Base-by-base conservation (phyloP, 768 basidiomycete genomes). In the Trametes gibbosa region DNA sequence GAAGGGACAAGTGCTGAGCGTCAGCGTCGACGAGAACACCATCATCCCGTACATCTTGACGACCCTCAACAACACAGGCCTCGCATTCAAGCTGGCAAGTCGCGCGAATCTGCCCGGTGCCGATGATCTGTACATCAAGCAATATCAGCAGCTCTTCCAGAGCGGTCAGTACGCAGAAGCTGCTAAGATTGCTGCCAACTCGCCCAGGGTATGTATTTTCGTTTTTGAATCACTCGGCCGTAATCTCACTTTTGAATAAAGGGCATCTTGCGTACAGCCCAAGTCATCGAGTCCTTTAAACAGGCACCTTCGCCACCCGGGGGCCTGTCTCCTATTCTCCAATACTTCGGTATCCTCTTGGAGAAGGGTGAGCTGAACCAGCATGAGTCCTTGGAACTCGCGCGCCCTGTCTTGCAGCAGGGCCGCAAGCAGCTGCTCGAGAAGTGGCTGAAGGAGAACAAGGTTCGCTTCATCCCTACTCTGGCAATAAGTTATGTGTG, bases 381-480 rank as follows among this genome's bases (percentile, higher is more conserved):
- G 71, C 83, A 89, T 9, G 97, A 99, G 73, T 95, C 93, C 14
- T 74, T 99, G 32, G 97, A 99, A 72, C 84, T 99, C 46, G 97
- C 97, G 1, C 85, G 95, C 47, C 97, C 97, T 17, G 97, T 99
- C 8, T 77, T 99, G 45, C 89, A 92, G 65, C 97, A 99, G 76
- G 94, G 94, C 35, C 86, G 94, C 72, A 98, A 99, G 75, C 93
- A 98, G 68, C 78, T 98, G 45, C 79, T 99, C 16, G 97, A 99
- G 79, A 98, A 98, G 69, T 99, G 97, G 97, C 77, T 99, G 61
- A 99, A 99, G 76, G 97, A 99, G 81, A 98, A 97, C 78, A 99
- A 98, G 86, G 95, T 88, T 46, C 45, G 73, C 63, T 14, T 24
- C 43, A 32, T 17, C n/a, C 29, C n/a, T 47, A 27, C 24, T 29